Evolutionary conservation across 352 stramenopile genomes (phyloP).

Genomic region (Globisporangium rhizosaccharum): DNA sequence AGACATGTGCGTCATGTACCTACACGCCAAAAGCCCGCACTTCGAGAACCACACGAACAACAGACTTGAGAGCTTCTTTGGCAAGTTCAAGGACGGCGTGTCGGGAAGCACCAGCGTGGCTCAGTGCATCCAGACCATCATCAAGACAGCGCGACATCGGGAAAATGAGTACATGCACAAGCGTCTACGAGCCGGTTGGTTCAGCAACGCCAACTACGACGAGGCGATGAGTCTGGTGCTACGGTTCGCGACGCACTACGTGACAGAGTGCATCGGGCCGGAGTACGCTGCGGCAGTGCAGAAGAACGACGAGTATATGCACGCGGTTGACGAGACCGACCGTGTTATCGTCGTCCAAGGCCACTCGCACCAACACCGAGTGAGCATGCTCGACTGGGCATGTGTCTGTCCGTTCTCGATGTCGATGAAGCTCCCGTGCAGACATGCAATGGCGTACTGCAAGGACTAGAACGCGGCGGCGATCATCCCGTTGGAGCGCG

Average conservation of each 20-base stretch:
- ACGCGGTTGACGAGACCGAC: not conserved
- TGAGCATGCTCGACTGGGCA: no score
- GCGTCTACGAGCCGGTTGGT: not conserved
- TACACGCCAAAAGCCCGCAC: constrained; percentile 8
- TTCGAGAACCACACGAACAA: constrained; percentile 21
- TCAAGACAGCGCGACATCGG: not conserved
- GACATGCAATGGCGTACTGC: no score
- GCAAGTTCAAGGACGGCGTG: constrained; percentile 6
- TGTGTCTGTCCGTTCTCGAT: no score
- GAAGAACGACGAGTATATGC: not conserved
- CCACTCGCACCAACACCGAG: no score
- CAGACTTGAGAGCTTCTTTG: constrained; percentile 12
- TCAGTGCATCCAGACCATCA: not conserved
- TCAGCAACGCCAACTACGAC: constrained; percentile 14
- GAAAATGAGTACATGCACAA: constrained; percentile 15
- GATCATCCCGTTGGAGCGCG: no score
- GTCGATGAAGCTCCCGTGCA: no score
- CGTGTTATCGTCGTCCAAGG: no score
- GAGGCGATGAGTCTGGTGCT: constrained; percentile 17
- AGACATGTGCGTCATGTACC: constrained; percentile 24
- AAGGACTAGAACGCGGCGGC: no score
- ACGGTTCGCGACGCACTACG: constrained; percentile 16
- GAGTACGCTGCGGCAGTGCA: not conserved
- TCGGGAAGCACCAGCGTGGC: constrained; percentile 8
- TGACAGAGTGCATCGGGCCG: constrained; percentile 5